Percentiles rank a stretch among this genome's conserved stretches.
These are phyloP conservation scores for Carex scoparia DNA, from an alignment of 176 grass and related monocot genomes.

Conservation along the genomic window DNA sequence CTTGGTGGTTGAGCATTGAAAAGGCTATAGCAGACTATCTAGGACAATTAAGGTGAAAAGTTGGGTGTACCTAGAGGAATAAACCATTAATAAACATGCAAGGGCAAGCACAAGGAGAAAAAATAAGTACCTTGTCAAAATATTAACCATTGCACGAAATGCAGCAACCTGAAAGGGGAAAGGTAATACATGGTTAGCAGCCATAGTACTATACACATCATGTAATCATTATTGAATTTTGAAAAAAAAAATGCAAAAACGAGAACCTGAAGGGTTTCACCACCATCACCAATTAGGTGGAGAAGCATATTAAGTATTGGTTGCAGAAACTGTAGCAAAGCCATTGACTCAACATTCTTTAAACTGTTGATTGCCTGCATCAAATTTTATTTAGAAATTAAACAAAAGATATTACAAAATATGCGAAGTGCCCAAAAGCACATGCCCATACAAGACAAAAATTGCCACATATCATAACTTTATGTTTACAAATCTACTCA, in stretches of 20 bases:
- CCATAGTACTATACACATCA: background rate
- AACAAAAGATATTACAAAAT: conserved; percentile 1
- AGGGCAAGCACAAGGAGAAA: conserved; percentile 19
- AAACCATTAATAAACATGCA: conserved; percentile 19
- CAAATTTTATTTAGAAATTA: conserved; percentile 20
- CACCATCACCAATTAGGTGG: conserved; percentile 98
- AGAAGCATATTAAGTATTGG: conserved; percentile 98
- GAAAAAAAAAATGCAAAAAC: conserved; percentile 8
- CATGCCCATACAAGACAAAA: background rate
- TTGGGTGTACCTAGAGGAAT: conserved; percentile 11
- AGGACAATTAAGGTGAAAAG: background rate
- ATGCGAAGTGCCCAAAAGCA: background rate
- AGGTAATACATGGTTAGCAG: conserved; percentile 5
- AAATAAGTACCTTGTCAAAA: conserved; percentile 68
- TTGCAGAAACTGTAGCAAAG: conserved; percentile 85
- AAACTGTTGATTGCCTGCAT: conserved; percentile 97
- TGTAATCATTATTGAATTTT: background rate
- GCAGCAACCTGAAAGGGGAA: conserved; percentile 74
- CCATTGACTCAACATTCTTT: conserved; percentile 96
- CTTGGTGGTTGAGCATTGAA: background rate
- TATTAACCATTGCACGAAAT: conserved; percentile 99
- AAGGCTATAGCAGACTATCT: background rate
- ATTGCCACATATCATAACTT: conserved; percentile 5
- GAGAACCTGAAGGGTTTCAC: conserved; percentile 97
- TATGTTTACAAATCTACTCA: background rate